phyloP scores from a whole-genome alignment of 495 filamentous ascomycete genomes.

The Xylaria castorea region DNA sequence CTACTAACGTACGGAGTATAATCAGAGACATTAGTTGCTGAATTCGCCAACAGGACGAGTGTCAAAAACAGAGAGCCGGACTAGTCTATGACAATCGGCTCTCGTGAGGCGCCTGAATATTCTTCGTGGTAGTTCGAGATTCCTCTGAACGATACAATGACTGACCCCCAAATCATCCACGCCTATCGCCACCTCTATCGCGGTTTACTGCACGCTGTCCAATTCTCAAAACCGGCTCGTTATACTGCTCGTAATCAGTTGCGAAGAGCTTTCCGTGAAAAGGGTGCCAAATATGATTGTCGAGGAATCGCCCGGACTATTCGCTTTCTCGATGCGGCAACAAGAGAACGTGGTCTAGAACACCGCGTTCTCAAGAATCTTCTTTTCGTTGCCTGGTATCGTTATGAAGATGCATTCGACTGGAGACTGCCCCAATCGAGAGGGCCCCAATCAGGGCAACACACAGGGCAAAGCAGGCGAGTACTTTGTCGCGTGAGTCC shows the following conservation, averaged over 20 bases:
- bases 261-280: slow-evolving; percentile 72
- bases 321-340: slow-evolving; percentile 75
- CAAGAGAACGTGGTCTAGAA: slow-evolving; percentile 71
- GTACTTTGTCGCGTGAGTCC: neutral
- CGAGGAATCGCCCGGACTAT: slow-evolving; percentile 74
- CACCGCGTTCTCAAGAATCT: slow-evolving; percentile 82
- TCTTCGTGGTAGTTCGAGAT: neutral
- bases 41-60: neutral
- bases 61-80: neutral
- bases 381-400: slow-evolving; percentile 49
- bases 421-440: slow-evolving; percentile 2
- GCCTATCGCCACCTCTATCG: slow-evolving; percentile 84
- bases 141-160: slow-evolving; percentile 31
- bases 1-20: neutral
- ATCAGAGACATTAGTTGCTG: neutral
- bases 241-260: slow-evolving; percentile 69
- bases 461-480: slow-evolving; percentile 1
- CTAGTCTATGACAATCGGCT: neutral
- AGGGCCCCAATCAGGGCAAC: neutral
- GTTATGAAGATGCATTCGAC: neutral
- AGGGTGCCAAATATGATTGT: slow-evolving; percentile 60
- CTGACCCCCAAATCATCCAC: slow-evolving; percentile 58
- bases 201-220: slow-evolving; percentile 74
- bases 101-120: neutral
- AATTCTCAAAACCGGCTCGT: slow-evolving; percentile 79